Evolutionary conservation across 441 rosid genomes (phyloP), one percentile per base, ranked within the genome.

Genomic region (Gossypium armourianum): DNA sequence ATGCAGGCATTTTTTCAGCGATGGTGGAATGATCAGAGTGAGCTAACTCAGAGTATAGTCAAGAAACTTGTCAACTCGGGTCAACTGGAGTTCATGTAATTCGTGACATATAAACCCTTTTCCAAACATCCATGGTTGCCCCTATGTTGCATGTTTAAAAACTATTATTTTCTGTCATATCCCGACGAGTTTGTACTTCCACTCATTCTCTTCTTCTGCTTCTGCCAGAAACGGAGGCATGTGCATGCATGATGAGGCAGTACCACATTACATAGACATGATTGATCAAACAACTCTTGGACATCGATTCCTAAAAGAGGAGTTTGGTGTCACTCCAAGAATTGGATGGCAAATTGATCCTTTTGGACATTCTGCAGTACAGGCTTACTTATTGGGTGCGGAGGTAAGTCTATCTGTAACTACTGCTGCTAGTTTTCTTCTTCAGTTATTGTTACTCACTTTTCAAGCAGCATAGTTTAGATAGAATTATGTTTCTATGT

Each of bases 341-440:
- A 88, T 92, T 78, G 98, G 98, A 78, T 95, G 99, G 99, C 99
- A 95, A 81, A 92, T 95, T 73, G 99, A 95, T 69, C 99, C 99
- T 21, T 95, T 95, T 82, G 99, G 99, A 69, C 99, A 95, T 87
- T 92, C 99, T 81, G 99, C 96, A 0, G 97, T 88, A 68, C 98
- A 95, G 80, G 99, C 98, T 70, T 95, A 92, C 83, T 83, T 92
- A 84, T 84, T 95, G 80, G 93, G 99, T 55, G 93, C 97, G 40
- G 98, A 92, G 74, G 99, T 89, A 78, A 79, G 72, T 73, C 43
- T 71, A 64, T 73, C 49, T 6, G 19, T 52, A 61, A 61, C 56
- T 68, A 60, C 24, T 50, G 65, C 24, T 69, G 78, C n/a, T 36
- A 28, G 1, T 15, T 40, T 40, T 68, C 72, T 69, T 55, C 57